Evolutionary conservation across 805 yeast genomes (phyloP).

Genomic region (Wickerhamiella dianesei): DNA sequence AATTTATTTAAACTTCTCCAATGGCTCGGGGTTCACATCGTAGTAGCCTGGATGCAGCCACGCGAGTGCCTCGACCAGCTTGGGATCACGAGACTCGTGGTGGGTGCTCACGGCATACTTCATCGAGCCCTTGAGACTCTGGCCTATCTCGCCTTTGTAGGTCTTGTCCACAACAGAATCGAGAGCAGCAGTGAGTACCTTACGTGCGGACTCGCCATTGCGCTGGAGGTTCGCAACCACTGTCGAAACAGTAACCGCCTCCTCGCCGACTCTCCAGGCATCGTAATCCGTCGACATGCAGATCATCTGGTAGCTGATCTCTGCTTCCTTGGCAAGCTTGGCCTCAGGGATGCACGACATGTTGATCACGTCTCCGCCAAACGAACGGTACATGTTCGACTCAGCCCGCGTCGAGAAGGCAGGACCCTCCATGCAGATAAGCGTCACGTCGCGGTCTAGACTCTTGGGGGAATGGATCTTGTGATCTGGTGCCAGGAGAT

Average conservation of each 20-base stretch:
- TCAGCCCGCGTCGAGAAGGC: constrained; percentile 96
- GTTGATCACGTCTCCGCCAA: constrained; percentile 93
- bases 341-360: constrained; percentile 98
- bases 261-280: constrained; percentile 93
- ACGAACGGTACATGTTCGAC: constrained; percentile 65
- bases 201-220: constrained; percentile 75
- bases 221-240: constrained; percentile 84
- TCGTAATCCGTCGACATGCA: constrained; percentile 99
- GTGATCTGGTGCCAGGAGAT: constrained; percentile 27
- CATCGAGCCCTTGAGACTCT: constrained; percentile 60
- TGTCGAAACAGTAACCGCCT: constrained; percentile 95
- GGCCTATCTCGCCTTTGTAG: constrained; percentile 51
- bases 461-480: constrained; percentile 56
- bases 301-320: constrained; percentile 90
- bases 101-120: constrained; percentile 70
- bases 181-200: constrained; percentile 56
- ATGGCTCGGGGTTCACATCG: background rate
- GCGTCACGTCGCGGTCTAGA: constrained; percentile 55
- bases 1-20: background rate
- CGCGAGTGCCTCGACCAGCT: constrained; percentile 66
- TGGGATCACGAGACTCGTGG: constrained; percentile 56
- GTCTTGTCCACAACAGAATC: constrained; percentile 47
- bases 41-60: constrained; percentile 64
- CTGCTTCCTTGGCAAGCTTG: constrained; percentile 94
- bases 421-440: constrained; percentile 98